Evolutionary conservation across 2,329 filamentous ascomycete genomes (phyloP).

Genomic region (Sporothrix humicola): DNA sequence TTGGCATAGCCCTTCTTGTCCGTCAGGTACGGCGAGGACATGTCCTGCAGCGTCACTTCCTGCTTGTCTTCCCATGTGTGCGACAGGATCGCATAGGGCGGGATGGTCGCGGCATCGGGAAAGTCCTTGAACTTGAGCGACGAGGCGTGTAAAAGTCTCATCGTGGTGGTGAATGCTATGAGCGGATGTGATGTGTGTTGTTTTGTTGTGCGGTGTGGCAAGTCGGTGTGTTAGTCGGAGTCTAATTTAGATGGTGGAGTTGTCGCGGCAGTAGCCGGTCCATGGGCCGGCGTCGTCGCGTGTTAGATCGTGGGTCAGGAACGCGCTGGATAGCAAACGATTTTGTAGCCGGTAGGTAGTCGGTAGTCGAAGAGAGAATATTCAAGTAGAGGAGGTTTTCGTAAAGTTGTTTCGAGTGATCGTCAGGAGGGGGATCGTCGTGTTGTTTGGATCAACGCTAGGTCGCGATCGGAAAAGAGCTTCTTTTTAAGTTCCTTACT

Average conservation of each 20-base stretch:
- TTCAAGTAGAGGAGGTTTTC: neutral
- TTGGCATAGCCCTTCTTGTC: conserved; percentile 33
- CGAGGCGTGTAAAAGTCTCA: conserved; percentile 37
- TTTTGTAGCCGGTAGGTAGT: neutral
- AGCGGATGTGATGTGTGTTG: neutral
- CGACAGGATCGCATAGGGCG: conserved; percentile 37
- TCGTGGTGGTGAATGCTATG: conserved; percentile 13
- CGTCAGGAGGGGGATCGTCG: neutral
- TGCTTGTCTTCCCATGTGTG: conserved; percentile 38
- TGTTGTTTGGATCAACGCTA: neutral
- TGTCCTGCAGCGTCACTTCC: conserved; percentile 38
- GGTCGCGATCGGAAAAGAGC: neutral
- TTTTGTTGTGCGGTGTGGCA: neutral
- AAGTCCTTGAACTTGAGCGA: conserved; percentile 36
- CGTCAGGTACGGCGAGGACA: conserved; percentile 29
- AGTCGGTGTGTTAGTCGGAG: no score
- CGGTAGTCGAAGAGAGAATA: neutral
- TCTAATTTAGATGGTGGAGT: neutral
- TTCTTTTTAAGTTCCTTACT: neutral
- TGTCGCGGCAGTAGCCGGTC: neutral
- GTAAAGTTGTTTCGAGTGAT: neutral
- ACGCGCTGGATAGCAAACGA: no score
- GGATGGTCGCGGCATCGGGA: conserved; percentile 21
- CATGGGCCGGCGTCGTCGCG: neutral
- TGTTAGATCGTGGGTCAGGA: neutral